Evolutionary conservation across 2,329 filamentous ascomycete genomes (phyloP).

Genomic region (Biscogniauxia marginata): DNA sequence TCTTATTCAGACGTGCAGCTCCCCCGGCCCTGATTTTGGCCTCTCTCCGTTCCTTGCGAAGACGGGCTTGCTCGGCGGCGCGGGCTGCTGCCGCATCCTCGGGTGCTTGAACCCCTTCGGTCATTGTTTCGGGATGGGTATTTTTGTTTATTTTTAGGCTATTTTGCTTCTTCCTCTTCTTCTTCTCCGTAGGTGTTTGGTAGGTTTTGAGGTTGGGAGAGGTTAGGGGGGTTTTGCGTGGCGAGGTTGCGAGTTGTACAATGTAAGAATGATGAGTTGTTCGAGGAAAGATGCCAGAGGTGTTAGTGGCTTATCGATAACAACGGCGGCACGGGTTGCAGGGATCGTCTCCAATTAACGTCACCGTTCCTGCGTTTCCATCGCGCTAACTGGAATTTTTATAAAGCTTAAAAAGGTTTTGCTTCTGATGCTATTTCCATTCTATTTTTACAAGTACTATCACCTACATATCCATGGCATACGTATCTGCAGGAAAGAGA

Average conservation of each 20-base stretch:
- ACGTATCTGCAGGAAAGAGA: slow-evolving; percentile 4
- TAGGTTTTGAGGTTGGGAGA: background rate
- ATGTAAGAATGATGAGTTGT: background rate
- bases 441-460: background rate
- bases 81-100: slow-evolving; percentile 51
- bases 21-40: slow-evolving; percentile 75
- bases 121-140: too few relatives aligned
- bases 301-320: slow-evolving; percentile 4
- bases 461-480: slow-evolving; percentile 1
- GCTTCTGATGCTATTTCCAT: background rate
- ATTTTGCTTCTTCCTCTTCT: background rate
- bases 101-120: slow-evolving; percentile 26
- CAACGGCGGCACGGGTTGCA: slow-evolving; percentile 1
- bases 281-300: background rate
- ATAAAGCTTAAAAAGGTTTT: background rate
- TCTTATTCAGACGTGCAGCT: slow-evolving; percentile 68
- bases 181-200: background rate
- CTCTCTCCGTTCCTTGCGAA: slow-evolving; percentile 76
- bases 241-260: background rate
- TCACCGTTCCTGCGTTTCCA: background rate
- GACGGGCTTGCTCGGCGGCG: slow-evolving; percentile 64
- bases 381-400: background rate
- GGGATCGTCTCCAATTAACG: background rate
- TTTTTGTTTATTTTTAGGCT: background rate
- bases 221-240: background rate